Conservation (phyloP, 2,329 filamentous ascomycete species). For the Seiridium cupressi region DNA sequence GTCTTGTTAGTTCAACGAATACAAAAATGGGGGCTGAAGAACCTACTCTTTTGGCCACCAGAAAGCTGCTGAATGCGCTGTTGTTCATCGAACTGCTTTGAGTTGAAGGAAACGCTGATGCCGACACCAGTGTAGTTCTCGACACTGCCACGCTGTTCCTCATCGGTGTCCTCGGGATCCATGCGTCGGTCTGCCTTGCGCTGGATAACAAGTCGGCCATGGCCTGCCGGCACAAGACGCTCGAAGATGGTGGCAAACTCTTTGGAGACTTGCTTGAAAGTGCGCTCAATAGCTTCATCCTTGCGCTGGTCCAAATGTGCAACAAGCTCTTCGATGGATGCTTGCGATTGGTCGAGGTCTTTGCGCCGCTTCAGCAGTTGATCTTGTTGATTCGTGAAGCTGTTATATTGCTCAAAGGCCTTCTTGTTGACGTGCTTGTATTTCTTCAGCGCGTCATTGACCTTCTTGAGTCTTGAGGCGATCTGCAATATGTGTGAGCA, state of each 20-base stretch:
- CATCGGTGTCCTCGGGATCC: constrained; percentile 65
- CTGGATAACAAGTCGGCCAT: constrained; percentile 89
- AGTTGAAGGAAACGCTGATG: constrained; percentile 98
- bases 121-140: constrained; percentile 97
- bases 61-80: constrained; percentile 96
- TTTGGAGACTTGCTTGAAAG: constrained; percentile 94
- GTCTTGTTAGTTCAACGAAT: constrained; percentile 15
- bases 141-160: constrained; percentile 67
- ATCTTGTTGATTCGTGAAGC: constrained; percentile 90
- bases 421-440: constrained; percentile 99
- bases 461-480: constrained; percentile 75
- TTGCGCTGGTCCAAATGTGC: constrained; percentile 91
- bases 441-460: constrained; percentile 91
- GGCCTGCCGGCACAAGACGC: constrained; percentile 89
- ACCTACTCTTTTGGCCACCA: constrained; percentile 93
- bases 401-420: constrained; percentile 98
- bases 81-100: constrained; percentile 91
- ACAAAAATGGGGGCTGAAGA: background rate
- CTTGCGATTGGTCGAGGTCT: constrained; percentile 83
- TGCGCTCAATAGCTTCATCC: constrained; percentile 96
- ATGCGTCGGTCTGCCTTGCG: constrained; percentile 75
- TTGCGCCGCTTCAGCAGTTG: constrained; percentile 78
- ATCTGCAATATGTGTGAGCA: constrained; percentile 39
- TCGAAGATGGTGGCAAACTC: constrained; percentile 94
- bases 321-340: constrained; percentile 88